Evolutionary conservation across 495 filamentous ascomycete genomes (phyloP).

Genomic region (Saxophila tyrrhenica): DNA sequence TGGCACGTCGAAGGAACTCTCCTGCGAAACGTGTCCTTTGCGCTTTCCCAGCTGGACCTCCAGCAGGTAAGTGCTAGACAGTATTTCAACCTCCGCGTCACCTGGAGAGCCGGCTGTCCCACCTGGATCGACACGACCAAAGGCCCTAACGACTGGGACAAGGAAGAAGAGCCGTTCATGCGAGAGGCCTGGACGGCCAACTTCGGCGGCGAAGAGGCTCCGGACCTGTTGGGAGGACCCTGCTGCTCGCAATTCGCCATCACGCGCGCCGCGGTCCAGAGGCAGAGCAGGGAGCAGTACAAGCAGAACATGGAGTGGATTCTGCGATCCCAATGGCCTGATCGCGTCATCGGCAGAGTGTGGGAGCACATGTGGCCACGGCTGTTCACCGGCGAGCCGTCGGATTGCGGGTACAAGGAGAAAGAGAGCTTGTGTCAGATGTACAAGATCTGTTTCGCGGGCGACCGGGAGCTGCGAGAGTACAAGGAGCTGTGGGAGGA

Average conservation of each 20-base stretch:
- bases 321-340: not conserved
- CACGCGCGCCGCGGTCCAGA: not conserved
- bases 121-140: slow-evolving; percentile 4
- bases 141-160: not conserved
- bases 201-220: not conserved
- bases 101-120: slow-evolving; percentile 3
- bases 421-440: slow-evolving; percentile 1
- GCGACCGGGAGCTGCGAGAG: not conserved
- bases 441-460: slow-evolving; percentile 4
- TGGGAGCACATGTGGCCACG: slow-evolving; percentile 7
- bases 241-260: slow-evolving; percentile 9
- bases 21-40: too few relatives aligned
- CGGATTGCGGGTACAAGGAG: not conserved
- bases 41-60: not conserved
- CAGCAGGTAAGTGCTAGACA: not conserved
- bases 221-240: not conserved
- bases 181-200: not conserved
- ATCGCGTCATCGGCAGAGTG: not conserved
- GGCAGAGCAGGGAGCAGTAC: slow-evolving; percentile 2
- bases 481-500: slow-evolving; percentile 8
- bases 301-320: not conserved
- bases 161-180: slow-evolving; percentile 3
- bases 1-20: too few relatives aligned
- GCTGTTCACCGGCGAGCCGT: not conserved
- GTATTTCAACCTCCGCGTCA: slow-evolving; percentile 5